Evolutionary conservation across 148 eudicot genomes (phyloP), one percentile per base, ranked within the genome.

Genomic region (Vaccinium vitisidaea): DNA sequence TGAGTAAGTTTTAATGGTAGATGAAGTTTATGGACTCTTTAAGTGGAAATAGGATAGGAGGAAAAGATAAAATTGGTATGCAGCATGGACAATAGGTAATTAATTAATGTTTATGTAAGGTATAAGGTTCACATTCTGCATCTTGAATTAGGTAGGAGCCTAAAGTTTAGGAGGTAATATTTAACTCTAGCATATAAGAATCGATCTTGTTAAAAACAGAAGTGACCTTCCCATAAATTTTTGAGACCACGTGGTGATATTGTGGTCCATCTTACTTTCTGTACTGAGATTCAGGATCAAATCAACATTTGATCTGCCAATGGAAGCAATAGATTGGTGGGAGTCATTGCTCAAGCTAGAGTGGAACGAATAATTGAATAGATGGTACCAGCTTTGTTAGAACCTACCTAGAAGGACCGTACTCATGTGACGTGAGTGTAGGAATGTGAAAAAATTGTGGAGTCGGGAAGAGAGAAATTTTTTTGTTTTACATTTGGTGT

Each of bases 271-370:
- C 19, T 63, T 69, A 69, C 27, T 67, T 50, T 69, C 36, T 69
- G 18, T 82, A 13, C 18, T 15, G 7, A 53, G 56, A 8, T 81
- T 49, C 21, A 46, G 49, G 16, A 49, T 69, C 48, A 67, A 27
- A 50, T 69, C 8, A 49, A 30, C 59, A 21, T 82, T 82, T 4
- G 76, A 50, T 82, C 55, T 32, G 46, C 77, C 43, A 25, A 18
- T 63, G 65, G 53, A 59, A 61, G 83, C 23, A 75, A 63, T 46
- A 16, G 25, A 46, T 21, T 19, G 19, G 32, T 80, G 54, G 49
- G 71, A 32, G 54, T 21, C 83, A 39, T 63, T 21, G 32, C 83
- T 63, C 49, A 18, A 63, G 81, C 56, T 65, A 81, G 43, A 59
- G 21, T 63, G 18, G 74, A 27, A 69, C 27, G 39, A 27, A 69